Evolutionary conservation across 2,329 filamentous ascomycete genomes (phyloP).

Genomic region (Hypoxylon sp.): DNA sequence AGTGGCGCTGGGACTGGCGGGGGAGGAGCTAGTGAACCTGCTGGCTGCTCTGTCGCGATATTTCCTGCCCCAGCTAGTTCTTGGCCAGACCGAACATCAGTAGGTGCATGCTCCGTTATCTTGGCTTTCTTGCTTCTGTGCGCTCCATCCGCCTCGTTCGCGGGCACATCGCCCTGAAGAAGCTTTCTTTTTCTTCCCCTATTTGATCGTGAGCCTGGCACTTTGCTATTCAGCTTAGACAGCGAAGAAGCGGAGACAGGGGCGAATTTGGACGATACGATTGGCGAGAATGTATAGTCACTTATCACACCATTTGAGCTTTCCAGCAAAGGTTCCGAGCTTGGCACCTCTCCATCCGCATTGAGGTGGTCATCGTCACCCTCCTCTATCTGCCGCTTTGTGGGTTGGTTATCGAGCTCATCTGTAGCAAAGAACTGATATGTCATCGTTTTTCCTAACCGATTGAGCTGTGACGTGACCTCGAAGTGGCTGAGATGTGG

Average conservation of each 20-base stretch:
- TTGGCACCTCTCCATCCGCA: neutral
- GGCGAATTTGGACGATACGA: conserved; percentile 28
- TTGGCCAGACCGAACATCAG: neutral
- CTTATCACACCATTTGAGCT: neutral
- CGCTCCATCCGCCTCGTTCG: conserved; percentile 2
- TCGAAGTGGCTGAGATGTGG: conserved; percentile 51
- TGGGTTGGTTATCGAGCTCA: conserved; percentile 13
- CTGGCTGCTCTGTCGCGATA: neutral
- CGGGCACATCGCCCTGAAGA: conserved; percentile 3
- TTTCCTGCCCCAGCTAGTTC: neutral
- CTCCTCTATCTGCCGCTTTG: conserved; percentile 1
- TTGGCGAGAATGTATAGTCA: conserved; percentile 32
- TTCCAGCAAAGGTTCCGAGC: neutral
- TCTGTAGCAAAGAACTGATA: conserved; percentile 50
- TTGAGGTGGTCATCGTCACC: conserved; percentile 1
- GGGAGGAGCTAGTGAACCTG: neutral
- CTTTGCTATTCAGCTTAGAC: conserved; percentile 23
- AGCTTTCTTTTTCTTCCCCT: conserved; percentile 24
- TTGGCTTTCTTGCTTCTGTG: conserved; percentile 17
- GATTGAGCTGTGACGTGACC: conserved; percentile 49
- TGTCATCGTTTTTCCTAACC: conserved; percentile 51
- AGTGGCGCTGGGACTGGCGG: neutral
- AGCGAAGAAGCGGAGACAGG: conserved; percentile 18
- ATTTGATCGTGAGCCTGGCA: conserved; percentile 2
- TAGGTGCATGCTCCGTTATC: neutral